Evolutionary conservation across 495 filamentous ascomycete species (phyloP), one percentile per base, ranked within the genome.

Genomic region (Aspergillus steynii): DNA sequence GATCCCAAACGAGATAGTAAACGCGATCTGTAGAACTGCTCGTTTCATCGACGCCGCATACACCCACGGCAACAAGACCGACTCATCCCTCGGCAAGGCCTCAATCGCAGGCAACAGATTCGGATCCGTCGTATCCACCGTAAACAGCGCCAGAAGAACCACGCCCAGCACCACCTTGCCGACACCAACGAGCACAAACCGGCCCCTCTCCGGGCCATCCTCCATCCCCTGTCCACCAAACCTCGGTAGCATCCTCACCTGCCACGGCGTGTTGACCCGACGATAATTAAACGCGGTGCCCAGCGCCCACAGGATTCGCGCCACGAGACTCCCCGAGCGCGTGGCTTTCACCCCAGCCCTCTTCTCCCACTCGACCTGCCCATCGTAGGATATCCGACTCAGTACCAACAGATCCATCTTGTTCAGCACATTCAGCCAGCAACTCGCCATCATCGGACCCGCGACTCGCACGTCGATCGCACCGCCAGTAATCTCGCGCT

Each of bases 371-470:
- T 56, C 47, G 0, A 52, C 15, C 50, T 69, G 64, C 9, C 55
- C 60, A 1, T 61, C 59, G 52, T 63, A 63, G 1, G 62, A 65
- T 12, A 61, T 62, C 2, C 62, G 68, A 45, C 57, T 65, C 5
- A 70, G 50, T 2, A 67, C 53, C 0, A 70, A 49, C 55, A 70
- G 27, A 26, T 70, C 68, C 7, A 70, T 34, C 27, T 60, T 64
- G 50, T 70, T 70, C 7, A 70, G 46, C 12, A 70, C 68, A 26
- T 64, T 65, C 51, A 70, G 60, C 68, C 64, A 67, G 50, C 68
- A 66, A 52, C 61, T 70, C 2, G 68, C 62, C 2, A 53, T 62
- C 1, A 70, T n/a, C 0, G 68, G 68, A 1, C 62, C 68, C 4
- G 58, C 59, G 45, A 61, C 8, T 2, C 62, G 34, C 0, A 60